Conservation (phyloP, 352 stramenopile species). For the Aphanomyces astaci region DNA sequence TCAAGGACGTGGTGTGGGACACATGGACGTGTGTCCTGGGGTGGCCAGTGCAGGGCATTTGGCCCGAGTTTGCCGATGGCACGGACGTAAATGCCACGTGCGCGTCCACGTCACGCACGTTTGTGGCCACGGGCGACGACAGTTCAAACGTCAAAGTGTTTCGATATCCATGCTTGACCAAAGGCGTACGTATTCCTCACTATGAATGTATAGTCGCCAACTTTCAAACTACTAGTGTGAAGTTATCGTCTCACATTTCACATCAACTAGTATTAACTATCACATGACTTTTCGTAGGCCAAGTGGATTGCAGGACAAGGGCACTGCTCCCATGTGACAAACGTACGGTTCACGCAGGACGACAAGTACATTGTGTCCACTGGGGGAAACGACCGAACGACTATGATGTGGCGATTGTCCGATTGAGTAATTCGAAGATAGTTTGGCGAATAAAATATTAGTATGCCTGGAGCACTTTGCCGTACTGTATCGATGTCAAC, state of each 20-base stretch:
- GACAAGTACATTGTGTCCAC: slow-evolving; percentile 63
- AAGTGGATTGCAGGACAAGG: slow-evolving; percentile 27
- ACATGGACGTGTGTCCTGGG: slow-evolving; percentile 79
- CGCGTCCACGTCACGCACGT: slow-evolving; percentile 47
- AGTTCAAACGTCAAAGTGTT: slow-evolving; percentile 83
- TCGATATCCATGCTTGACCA: slow-evolving; percentile 42
- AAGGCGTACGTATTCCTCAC: slow-evolving; percentile 22
- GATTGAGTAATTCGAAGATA: neutral
- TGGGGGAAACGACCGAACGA: slow-evolving; percentile 56
- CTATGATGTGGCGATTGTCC: slow-evolving; percentile 53
- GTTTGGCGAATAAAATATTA: too few relatives aligned
- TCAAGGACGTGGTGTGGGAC: slow-evolving; percentile 79
- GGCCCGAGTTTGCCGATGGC: slow-evolving; percentile 63
- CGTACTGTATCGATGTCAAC: too few relatives aligned
- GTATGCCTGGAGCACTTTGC: too few relatives aligned
- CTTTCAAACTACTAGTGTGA: too few relatives aligned
- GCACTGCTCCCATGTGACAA: slow-evolving; percentile 66
- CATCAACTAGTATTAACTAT: too few relatives aligned
- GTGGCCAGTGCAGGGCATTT: slow-evolving; percentile 89
- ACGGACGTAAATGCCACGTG: slow-evolving; percentile 77
- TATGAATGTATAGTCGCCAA: too few relatives aligned
- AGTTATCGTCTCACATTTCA: too few relatives aligned
- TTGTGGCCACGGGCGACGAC: slow-evolving; percentile 75
- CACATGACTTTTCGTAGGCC: slow-evolving; percentile 18
- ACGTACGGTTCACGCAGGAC: slow-evolving; percentile 49